These are phyloP conservation scores for Diplocarpon mali DNA, from an alignment of 2,329 filamentous ascomycete species.

Conservation along the genomic window DNA sequence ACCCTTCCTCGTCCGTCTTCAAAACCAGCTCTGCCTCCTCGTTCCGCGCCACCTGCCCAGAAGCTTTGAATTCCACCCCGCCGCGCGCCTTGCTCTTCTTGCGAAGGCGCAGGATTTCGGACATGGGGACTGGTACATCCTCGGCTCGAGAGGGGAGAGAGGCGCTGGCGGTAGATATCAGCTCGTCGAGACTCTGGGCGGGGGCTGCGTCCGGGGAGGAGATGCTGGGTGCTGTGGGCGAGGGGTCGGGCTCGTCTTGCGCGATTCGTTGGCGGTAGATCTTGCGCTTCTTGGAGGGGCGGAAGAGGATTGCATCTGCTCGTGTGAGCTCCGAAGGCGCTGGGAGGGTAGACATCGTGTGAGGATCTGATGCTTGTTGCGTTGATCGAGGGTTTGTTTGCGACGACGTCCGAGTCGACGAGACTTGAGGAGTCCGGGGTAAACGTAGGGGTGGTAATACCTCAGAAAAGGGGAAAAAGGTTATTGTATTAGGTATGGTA, in stretches of 20 bases:
- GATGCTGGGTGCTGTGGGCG: constrained; percentile 1
- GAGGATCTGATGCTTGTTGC: neutral
- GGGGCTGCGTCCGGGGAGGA: constrained; percentile 8
- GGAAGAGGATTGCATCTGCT: constrained; percentile 32
- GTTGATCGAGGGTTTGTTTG: neutral
- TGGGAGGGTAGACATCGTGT: neutral
- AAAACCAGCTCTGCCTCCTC: constrained; percentile 14
- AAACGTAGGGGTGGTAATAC: no score
- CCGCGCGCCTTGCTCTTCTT: constrained; percentile 37
- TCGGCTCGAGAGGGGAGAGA: constrained; percentile 12
- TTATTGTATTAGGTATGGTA: no score
- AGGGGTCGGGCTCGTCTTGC: constrained; percentile 19
- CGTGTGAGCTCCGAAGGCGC: neutral
- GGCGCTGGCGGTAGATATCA: constrained; percentile 16
- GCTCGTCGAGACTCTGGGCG: constrained; percentile 23
- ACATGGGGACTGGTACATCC: constrained; percentile 34
- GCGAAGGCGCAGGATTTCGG: constrained; percentile 41
- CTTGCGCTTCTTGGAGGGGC: constrained; percentile 48
- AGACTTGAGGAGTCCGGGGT: neutral
- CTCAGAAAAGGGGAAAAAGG: no score
- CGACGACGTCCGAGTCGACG: no score
- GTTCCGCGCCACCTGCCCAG: constrained; percentile 17
- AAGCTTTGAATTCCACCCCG: constrained; percentile 44
- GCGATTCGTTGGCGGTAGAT: constrained; percentile 41
- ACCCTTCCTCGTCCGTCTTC: constrained; percentile 4